These are phyloP conservation scores for Vitis hybrid DNA, from an alignment of 177 flowering plant genomes.

Conservation along the genomic window DNA sequence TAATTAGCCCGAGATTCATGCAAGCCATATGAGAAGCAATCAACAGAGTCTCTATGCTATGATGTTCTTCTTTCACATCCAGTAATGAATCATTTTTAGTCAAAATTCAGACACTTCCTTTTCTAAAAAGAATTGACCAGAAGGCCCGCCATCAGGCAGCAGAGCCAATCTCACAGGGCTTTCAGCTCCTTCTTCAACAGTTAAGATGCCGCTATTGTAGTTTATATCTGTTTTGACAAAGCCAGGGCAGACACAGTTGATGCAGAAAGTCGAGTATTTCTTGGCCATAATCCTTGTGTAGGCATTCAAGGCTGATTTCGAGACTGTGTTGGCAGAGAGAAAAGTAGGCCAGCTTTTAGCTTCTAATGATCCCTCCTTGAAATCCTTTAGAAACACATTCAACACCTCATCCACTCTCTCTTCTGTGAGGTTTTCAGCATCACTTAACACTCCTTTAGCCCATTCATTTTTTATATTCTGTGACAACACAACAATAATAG, in stretches of 20 bases:
- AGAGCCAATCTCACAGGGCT: conserved; percentile 42
- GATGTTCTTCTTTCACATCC: not conserved
- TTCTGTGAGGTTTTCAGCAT: conserved; percentile 41
- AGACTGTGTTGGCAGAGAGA: conserved; percentile 34
- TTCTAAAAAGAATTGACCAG: conserved; percentile 42
- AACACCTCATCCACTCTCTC: conserved; percentile 40
- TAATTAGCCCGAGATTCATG: too few species aligned
- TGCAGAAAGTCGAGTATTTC: conserved; percentile 27
- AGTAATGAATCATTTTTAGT: not conserved
- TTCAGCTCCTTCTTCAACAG: conserved; percentile 52
- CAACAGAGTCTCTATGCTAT: not conserved
- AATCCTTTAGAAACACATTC: conserved; percentile 29
- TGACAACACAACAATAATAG: not conserved
- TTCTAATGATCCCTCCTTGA: conserved; percentile 28
- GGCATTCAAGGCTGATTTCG: conserved; percentile 53
- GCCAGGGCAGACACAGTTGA: conserved; percentile 66
- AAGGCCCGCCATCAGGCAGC: conserved; percentile 36
- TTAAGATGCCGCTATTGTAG: conserved; percentile 31
- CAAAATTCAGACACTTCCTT: conserved; percentile 19
- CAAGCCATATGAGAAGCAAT: too few species aligned
- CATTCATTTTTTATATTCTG: conserved; percentile 32
- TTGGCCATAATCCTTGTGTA: conserved; percentile 61
- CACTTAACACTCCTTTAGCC: conserved; percentile 30
- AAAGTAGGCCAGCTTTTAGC: conserved; percentile 35
- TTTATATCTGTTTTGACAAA: conserved; percentile 50